Evolutionary conservation across 1,139 yeast genomes (phyloP).

Genomic region (Magnusiomyces sp.): DNA sequence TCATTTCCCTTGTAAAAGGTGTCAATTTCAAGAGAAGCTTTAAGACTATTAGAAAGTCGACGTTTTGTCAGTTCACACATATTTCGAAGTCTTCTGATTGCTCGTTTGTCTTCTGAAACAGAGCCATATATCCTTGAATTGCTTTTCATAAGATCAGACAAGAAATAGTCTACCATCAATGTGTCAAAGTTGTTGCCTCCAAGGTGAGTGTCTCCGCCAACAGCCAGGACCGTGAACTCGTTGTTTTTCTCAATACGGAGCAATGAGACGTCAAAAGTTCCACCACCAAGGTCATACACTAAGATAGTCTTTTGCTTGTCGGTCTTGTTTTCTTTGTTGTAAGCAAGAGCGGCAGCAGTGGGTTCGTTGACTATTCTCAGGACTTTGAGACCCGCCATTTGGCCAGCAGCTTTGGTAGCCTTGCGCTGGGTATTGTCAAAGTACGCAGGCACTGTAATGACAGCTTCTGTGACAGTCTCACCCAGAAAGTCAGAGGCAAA

Average conservation of each 20-base stretch:
- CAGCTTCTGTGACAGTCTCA: conserved; percentile 80
- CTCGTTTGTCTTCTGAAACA: conserved; percentile 94
- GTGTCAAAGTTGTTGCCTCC: conserved; percentile 86
- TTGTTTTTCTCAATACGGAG: conserved; percentile 83
- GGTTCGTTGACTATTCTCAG: conserved; percentile 98
- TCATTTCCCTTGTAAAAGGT: conserved; percentile 95
- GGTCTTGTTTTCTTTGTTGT: conserved; percentile 84
- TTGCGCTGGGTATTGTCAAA: conserved; percentile 98
- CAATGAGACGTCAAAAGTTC: conserved; percentile 80
- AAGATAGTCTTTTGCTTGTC: conserved; percentile 69
- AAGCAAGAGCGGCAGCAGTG: conserved; percentile 97
- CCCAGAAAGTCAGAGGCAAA: conserved; percentile 90
- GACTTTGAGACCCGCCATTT: conserved; percentile 91
- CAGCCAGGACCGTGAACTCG: conserved; percentile 81
- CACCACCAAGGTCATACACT: conserved; percentile 84
- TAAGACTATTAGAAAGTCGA: conserved; percentile 87
- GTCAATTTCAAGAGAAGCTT: conserved; percentile 94
- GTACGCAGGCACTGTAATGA: conserved; percentile 96
- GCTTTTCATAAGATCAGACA: conserved; percentile 88
- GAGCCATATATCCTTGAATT: conserved; percentile 84
- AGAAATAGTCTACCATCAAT: conserved; percentile 78
- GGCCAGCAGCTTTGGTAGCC: conserved; percentile 98
- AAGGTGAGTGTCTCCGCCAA: conserved; percentile 84
- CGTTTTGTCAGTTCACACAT: conserved; percentile 99
- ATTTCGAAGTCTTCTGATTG: conserved; percentile 98